Evolutionary conservation across 345 rosid species (phyloP).

Genomic region (Pugionium dolabratum): DNA sequence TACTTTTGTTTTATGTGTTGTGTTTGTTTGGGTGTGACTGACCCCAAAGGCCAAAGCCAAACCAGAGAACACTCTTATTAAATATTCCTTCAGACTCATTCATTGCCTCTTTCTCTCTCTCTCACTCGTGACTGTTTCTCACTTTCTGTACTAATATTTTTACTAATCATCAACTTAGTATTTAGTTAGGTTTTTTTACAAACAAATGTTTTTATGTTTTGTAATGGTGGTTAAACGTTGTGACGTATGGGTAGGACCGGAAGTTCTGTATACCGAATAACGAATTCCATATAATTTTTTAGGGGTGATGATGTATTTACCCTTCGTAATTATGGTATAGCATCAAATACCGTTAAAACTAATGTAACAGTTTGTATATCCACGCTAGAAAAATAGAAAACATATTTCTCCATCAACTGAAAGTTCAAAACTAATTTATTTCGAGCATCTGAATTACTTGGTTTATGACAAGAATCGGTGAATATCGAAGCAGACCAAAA

Average conservation of each 20-base stretch:
- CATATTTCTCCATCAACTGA: too few species aligned
- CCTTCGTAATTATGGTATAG: too few species aligned
- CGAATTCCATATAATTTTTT: too few species aligned
- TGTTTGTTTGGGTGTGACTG: conserved; percentile 41
- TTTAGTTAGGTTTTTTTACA: not conserved
- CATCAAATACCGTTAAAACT: too few species aligned
- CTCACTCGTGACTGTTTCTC: conserved; percentile 40
- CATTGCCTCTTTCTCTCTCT: conserved; percentile 12
- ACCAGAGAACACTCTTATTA: conserved; percentile 33
- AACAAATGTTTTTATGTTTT: not conserved
- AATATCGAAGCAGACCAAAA: too few species aligned
- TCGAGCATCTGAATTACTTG: too few species aligned
- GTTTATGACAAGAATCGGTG: too few species aligned
- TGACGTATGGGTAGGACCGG: not conserved
- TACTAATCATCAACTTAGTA: conserved; percentile 3
- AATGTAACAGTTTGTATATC: too few species aligned
- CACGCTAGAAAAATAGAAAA: too few species aligned
- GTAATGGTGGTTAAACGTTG: conserved; percentile 1
- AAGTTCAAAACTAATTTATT: too few species aligned
- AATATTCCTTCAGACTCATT: conserved; percentile 38
- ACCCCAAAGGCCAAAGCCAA: conserved; percentile 38
- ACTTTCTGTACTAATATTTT: conserved; percentile 20
- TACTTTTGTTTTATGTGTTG: conserved; percentile 44
- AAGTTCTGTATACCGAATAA: not conserved
- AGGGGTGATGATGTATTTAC: too few species aligned